Conservation (phyloP, 1,284 basidiomycete species). For the Porogramme epimiltina region DNA sequence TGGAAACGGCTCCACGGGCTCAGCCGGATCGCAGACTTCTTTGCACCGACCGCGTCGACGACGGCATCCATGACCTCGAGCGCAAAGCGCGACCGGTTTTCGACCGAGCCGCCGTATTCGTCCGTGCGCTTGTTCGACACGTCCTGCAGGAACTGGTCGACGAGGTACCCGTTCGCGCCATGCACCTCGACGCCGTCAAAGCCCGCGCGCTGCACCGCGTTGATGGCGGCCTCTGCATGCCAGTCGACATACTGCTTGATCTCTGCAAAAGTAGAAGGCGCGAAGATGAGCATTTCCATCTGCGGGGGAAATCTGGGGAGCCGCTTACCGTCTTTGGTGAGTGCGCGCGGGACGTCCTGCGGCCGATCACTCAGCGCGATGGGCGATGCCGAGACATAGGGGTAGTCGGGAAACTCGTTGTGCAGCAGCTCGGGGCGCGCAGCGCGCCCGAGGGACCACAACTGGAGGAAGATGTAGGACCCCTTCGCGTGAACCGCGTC, state of each 20-base stretch:
- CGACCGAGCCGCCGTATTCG: conserved; percentile 56
- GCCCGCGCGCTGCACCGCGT: conserved; percentile 44
- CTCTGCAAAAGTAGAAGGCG: conserved; percentile 32
- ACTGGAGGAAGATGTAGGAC: conserved; percentile 41
- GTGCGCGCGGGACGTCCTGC: conserved; percentile 19
- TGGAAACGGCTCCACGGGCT: conserved; percentile 9
- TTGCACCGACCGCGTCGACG: conserved; percentile 36
- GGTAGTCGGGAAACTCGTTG: conserved; percentile 10
- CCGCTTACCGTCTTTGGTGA: conserved; percentile 11
- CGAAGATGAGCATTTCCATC: not conserved
- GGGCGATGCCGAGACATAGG: conserved; percentile 40
- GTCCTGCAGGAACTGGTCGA: conserved; percentile 46
- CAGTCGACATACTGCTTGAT: conserved; percentile 42
- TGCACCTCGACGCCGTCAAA: conserved; percentile 45
- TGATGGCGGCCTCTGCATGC: conserved; percentile 41
- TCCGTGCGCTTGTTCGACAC: conserved; percentile 56
- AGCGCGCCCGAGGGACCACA: conserved; percentile 48
- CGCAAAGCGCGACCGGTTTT: conserved; percentile 53
- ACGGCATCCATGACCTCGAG: conserved; percentile 52
- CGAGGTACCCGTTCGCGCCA: conserved; percentile 38
- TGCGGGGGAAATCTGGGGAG: not conserved
- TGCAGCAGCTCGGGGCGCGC: conserved; percentile 33
- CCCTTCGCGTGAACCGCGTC: conserved; percentile 3
- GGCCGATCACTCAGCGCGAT: conserved; percentile 22
- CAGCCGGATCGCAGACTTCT: conserved; percentile 44